Evolutionary conservation across 2,329 filamentous ascomycete species (phyloP).

Genomic region (Thielaviopsis ethacetica): DNA sequence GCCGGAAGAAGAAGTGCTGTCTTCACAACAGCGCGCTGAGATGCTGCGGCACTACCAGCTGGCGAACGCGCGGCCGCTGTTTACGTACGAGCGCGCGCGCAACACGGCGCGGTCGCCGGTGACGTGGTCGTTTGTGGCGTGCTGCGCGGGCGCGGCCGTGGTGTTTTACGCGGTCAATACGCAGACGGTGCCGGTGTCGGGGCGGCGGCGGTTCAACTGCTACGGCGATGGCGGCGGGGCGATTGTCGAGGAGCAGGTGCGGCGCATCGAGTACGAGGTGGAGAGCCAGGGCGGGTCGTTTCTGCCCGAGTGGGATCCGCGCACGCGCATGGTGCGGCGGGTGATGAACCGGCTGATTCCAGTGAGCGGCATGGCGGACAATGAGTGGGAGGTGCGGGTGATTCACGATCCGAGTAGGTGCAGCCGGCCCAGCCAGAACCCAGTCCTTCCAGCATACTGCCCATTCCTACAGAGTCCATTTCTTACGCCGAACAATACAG

Average conservation of each 20-base stretch:
- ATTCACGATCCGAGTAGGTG: conserved; percentile 44
- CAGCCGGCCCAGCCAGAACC: too few relatives aligned
- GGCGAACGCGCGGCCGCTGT: conserved; percentile 22
- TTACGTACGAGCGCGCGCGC: conserved; percentile 18
- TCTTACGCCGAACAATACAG: too few relatives aligned
- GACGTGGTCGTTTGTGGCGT: conserved; percentile 24
- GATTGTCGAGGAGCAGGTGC: conserved; percentile 39
- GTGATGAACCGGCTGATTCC: conserved; percentile 53
- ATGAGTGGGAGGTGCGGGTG: conserved; percentile 56
- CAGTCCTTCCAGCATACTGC: too few relatives aligned
- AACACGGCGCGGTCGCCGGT: conserved; percentile 20
- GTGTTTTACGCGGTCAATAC: conserved; percentile 52
- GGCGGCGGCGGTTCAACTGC: conserved; percentile 58
- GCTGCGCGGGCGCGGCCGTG: conserved; percentile 27
- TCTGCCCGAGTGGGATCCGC: conserved; percentile 40
- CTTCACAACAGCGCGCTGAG: conserved; percentile 1
- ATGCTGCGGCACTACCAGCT: conserved; percentile 14
- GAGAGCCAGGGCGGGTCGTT: conserved; percentile 36
- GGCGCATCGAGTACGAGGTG: conserved; percentile 37
- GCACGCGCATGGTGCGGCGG: conserved; percentile 35
- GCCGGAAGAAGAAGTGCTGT: conserved; percentile 2
- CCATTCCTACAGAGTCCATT: too few relatives aligned
- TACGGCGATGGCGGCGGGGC: conserved; percentile 28
- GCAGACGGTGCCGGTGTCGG: conserved; percentile 57
- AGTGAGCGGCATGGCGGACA: conserved; percentile 41